Base-by-base conservation (phyloP, 2,329 filamentous ascomycete species). In the Sporothrix luriei region DNA sequence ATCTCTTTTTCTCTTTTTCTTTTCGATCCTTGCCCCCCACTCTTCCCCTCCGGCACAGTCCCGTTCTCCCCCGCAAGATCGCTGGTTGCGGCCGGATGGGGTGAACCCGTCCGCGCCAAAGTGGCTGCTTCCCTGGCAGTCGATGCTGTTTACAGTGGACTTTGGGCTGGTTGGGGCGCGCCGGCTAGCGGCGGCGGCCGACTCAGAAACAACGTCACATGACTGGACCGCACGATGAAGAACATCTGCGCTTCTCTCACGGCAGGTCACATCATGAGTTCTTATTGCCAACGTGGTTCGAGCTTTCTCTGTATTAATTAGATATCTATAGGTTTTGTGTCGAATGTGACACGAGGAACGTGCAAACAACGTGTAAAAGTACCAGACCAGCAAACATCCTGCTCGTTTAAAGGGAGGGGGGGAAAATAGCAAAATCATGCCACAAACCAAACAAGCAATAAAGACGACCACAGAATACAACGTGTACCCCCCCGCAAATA, bases 11-110 rank as follows among this genome's bases (percentile, higher is more conserved):
- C 14, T 29, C 48, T 72, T 21, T n/a, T 13, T 68, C 24, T 54
- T 43, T 5, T 57, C n/a, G n/a, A n/a, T n/a, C n/a, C 29, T 46
- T 19, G 46, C 73, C 69, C 73, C 73, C 69, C 73, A 71, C 71
- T 74, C 59, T 21, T 40, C 38, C 24, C 38, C 69, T 43, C 38
- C 65, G 33, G 38, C 13, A 4, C 49, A 24, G 38, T 24, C 13
- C 46, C 46, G 16, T 46, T 55, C 38, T 46, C 38, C 52, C 52
- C 62, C 68, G 24, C 33, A 33, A 33, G 19, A 4, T 54, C 62
- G 51, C n/a, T 59, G 46, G 46, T 29, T 61, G 54, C 43, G 64
- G 68, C 54, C 24, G 59, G 52, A 51, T 62, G 49, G 43, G 38
- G 66, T 14, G 9, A 51, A 65, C 62, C 48, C 48, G 62, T 38